These are phyloP conservation scores for Capsicum baccatum DNA, from an alignment of 257 asterid species.

Conservation along the genomic window DNA sequence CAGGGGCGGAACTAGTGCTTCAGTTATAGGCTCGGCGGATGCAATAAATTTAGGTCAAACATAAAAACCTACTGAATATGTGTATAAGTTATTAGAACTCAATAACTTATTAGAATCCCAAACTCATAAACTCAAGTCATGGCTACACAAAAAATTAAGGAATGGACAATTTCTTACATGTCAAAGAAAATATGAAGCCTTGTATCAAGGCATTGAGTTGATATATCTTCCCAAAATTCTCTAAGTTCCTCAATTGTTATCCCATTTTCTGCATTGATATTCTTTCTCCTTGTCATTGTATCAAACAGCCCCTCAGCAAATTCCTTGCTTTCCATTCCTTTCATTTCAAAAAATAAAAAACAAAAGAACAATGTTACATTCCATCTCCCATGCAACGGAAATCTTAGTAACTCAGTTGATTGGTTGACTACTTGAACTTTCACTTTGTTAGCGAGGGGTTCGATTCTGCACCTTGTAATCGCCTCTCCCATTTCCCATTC, in stretches of 20 bases:
- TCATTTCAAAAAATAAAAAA: not conserved
- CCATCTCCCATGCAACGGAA: too few relatives aligned
- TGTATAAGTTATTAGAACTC: not conserved
- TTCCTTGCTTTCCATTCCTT: slow-evolving; percentile 92
- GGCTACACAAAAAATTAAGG: not conserved
- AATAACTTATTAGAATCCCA: not conserved
- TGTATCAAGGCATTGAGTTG: slow-evolving; percentile 66
- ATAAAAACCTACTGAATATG: not conserved
- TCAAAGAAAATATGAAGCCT: slow-evolving; percentile 93
- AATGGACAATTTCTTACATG: slow-evolving; percentile 56
- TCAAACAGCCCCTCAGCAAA: slow-evolving; percentile 79
- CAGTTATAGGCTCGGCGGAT: not conserved
- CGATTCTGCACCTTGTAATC: too few relatives aligned
- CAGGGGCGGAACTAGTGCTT: not conserved
- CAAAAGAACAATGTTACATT: slow-evolving; percentile 6
- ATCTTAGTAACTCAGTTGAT: not conserved
- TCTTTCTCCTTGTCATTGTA: slow-evolving; percentile 77
- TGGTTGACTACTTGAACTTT: not conserved
- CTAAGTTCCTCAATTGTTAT: slow-evolving; percentile 49
- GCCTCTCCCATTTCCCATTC: too few relatives aligned
- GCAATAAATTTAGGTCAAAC: not conserved
- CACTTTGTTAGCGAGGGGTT: too few relatives aligned
- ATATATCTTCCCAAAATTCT: slow-evolving; percentile 82
- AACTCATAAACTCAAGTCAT: not conserved
- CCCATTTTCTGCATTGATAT: slow-evolving; percentile 59